Base-by-base conservation (phyloP, 805 yeast genomes). In the Saturnispora kantuleensis region DNA sequence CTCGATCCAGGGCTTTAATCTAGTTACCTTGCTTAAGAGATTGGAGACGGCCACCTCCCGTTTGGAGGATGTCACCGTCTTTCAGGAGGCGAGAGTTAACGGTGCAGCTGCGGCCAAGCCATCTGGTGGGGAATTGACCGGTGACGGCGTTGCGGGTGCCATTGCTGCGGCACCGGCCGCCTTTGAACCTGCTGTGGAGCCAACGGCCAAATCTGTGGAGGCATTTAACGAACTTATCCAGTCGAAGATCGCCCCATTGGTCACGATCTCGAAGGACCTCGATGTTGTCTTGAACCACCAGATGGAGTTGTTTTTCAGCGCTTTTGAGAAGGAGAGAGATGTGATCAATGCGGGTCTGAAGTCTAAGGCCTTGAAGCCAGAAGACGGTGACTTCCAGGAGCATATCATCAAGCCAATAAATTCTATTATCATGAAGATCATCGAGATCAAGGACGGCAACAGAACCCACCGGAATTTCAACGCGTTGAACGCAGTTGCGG, bases 41-140 rank as follows among this genome's bases (percentile, higher is more conserved):
- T 71, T 88, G 55, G 97, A 88, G 63, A 90, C 95, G 12, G 96
- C 96, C 31, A 86, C 97, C 9, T 81, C 95, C 5, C 78, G 97
- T 40, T 76, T 88, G 53, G 97, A 88, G 58, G 96, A 88, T 61
- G 79, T 88, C 38, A 85, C 94, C 29, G 73, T 83, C 43, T 80
- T 73, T 60, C 95, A 86, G 58, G 85, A 81, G 54, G 77, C 76
- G 33, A 69, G 74, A 39, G 56, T 68, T 42, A 67, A 65, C 38
- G 31, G 39, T 13, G 42, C 34, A 4, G n/a, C 48, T 3, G 26
- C 26, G 8, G 26, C 8, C 26, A 16, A 49, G 17, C 30, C 38
- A 26, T 8, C 29, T 4, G 31, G 15, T 10, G 57, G 37, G 29
- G 11, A 46, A 5, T n/a, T n/a, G 21, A 34, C 16, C 37, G 11